Evolutionary conservation across 2,329 filamentous ascomycete genomes (phyloP).

Genomic region (Huntiella savannae): DNA sequence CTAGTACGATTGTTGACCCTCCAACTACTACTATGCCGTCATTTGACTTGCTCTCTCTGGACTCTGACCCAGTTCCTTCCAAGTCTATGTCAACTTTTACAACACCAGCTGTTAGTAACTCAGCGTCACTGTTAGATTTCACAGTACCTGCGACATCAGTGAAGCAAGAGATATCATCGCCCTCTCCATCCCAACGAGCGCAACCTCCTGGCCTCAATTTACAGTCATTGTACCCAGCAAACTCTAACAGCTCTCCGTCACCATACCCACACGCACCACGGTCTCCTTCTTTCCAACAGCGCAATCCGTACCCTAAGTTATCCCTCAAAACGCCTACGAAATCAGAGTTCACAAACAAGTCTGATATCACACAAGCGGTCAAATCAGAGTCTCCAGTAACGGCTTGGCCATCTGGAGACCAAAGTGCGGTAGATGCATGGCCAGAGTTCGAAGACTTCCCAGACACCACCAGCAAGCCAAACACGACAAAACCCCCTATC

Average conservation of each 20-base stretch:
- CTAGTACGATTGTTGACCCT: not conserved
- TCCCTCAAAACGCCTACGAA: constrained; percentile 25
- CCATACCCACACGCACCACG: constrained; percentile 29
- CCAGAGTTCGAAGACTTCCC: constrained; percentile 30
- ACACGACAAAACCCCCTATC: not conserved
- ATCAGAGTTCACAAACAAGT: constrained; percentile 15
- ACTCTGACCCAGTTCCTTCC: constrained; percentile 14
- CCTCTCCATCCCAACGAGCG: not conserved
- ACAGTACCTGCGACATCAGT: not conserved
- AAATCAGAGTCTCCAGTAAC: constrained; percentile 21
- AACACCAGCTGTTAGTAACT: not conserved
- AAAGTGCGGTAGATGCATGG: constrained; percentile 26
- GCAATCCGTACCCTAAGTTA: constrained; percentile 33
- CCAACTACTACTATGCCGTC: constrained; percentile 14
- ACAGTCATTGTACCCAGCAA: not conserved
- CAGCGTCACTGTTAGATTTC: not conserved
- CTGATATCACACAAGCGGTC: not conserved
- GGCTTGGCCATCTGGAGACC: constrained; percentile 25
- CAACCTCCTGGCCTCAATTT: not conserved
- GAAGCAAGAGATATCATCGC: not conserved
- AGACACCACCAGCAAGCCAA: constrained; percentile 4
- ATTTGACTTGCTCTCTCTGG: constrained; percentile 24
- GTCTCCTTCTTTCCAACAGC: constrained; percentile 32
- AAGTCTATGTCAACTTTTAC: not conserved
- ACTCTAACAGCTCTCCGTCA: constrained; percentile 8